A percentile compares a stretch with the other conserved stretches of the same genome.
These are phyloP conservation scores for Leucosporidium scottii DNA, from an alignment of 768 basidiomycete species.

Conservation along the genomic window DNA sequence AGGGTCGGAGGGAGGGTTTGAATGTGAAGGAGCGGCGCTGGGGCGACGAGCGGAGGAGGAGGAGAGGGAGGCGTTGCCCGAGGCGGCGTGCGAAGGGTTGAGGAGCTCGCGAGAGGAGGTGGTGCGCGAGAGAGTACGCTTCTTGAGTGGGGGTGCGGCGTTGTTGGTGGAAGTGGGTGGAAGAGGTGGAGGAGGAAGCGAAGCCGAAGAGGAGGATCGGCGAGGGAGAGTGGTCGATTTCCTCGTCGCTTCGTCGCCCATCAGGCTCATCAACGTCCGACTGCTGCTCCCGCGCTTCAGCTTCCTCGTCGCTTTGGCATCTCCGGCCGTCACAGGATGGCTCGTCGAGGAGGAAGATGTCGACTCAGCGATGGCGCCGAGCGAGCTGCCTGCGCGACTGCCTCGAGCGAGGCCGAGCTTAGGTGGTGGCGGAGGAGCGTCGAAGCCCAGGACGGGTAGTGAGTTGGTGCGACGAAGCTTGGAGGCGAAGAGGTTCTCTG, in stretches of 20 bases:
- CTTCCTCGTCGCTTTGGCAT: no score
- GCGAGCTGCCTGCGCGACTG: no score
- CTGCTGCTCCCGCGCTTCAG: no score
- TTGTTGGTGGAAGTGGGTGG: neutral
- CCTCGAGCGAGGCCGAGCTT: no score
- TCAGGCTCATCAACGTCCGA: no score
- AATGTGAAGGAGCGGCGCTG: no score
- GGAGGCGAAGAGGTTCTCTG: conserved; percentile 30
- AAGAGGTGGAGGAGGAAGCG: neutral
- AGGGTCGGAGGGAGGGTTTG: no score
- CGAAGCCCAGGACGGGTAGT: conserved; percentile 24
- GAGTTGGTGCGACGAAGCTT: conserved; percentile 27
- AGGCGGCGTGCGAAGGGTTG: neutral
- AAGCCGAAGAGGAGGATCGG: neutral
- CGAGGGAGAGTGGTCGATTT: no score
- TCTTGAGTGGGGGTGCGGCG: neutral
- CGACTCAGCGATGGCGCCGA: no score
- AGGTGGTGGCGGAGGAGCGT: neutral
- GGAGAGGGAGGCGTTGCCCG: neutral
- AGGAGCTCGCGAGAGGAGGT: neutral
- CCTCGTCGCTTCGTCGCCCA: no score
- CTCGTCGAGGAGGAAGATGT: no score
- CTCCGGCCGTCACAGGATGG: no score
- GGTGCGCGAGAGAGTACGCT: neutral
- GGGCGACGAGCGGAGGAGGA: neutral